Evolutionary conservation across 148 eudicot species (phyloP), one percentile per base, ranked within the genome.

Genomic region (Fagopyrum tataricum): DNA sequence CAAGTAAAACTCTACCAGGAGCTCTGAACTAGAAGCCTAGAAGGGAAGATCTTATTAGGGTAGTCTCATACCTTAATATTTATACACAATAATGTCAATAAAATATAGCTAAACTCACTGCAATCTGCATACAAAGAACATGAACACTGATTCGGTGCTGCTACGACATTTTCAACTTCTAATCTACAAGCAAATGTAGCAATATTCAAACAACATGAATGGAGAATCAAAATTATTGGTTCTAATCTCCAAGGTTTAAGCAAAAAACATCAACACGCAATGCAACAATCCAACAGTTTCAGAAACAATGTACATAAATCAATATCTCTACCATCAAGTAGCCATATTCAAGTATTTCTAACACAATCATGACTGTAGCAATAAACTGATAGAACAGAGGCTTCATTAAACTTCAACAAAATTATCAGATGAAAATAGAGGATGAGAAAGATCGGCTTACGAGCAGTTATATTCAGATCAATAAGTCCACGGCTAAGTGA

Each of bases 391-490:
- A 64, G 68, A 64, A 64, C 20, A 64, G 6, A 6, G 9, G 69
- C 69, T 64, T 18, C 69, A 12, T 11, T 5, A 37, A 24, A 64
- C 14, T 39, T 20, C 69, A 37, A 64, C 37, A 21, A 64, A 37
- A 37, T 37, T 31, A 64, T 59, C 4, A 23, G 52, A n/a, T 61
- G 41, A 43, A 20, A 40, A 37, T 18, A 31, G 17, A 21, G 44
- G 49, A 37, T 41, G 31, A 21, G 70, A 58, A 23, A 59, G 68
- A 67, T 43, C 39, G 79, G 85, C 97, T 88, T 87, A 91, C 99
- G 94, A 75, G 97, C 97, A 87, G 97, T 73, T 79, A 95, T 95
- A 79, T 95, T 95, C 26, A 95, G 93, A 84, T 95, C 99, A 82
- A 95, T 95, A 72, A 95, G 70, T 59, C 99, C 99, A 77, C 97